Conservation (phyloP, 1,284 basidiomycete species). For the Porodaedalea pini region DNA sequence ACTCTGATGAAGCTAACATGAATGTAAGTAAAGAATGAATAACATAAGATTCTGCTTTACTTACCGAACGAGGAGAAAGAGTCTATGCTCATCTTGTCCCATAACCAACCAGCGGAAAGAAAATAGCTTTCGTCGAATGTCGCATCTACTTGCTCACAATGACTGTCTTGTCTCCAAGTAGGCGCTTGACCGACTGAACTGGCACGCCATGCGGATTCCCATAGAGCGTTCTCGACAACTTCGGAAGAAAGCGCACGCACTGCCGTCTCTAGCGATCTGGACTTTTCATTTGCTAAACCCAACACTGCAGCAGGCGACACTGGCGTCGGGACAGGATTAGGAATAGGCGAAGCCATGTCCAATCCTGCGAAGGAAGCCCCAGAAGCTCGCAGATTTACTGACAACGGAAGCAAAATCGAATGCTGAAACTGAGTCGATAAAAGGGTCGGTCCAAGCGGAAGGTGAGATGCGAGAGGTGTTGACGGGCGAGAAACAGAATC, state of each 20-base stretch:
- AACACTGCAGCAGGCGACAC: slow-evolving; percentile 70
- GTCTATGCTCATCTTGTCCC: slow-evolving; percentile 3
- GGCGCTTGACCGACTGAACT: slow-evolving; percentile 30
- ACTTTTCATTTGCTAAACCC: slow-evolving; percentile 56
- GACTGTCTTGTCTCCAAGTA: background rate
- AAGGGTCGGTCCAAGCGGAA: slow-evolving; percentile 63
- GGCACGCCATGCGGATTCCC: slow-evolving; percentile 63
- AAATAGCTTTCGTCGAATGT: background rate
- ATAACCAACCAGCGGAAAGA: background rate
- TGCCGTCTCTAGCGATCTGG: slow-evolving; percentile 60
- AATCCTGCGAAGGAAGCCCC: slow-evolving; percentile 44
- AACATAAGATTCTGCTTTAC: slow-evolving; percentile 29
- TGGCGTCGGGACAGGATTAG: slow-evolving; percentile 65
- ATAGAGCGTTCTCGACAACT: slow-evolving; percentile 63
- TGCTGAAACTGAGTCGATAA: slow-evolving; percentile 65
- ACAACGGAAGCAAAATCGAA: slow-evolving; percentile 51
- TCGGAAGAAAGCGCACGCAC: slow-evolving; percentile 59
- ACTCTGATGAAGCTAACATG: background rate
- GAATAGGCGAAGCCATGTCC: slow-evolving; percentile 38
- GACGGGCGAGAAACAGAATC: slow-evolving; percentile 43
- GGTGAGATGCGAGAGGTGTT: slow-evolving; percentile 65
- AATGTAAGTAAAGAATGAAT: slow-evolving; percentile 27
- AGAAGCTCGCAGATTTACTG: slow-evolving; percentile 53
- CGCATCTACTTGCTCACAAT: background rate
- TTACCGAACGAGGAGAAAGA: slow-evolving; percentile 7